Percentiles rank a stretch among this genome's conserved stretches.
Evolutionary conservation across 140 eudicot species (phyloP).

Genomic region (Oenanthe javanica): DNA sequence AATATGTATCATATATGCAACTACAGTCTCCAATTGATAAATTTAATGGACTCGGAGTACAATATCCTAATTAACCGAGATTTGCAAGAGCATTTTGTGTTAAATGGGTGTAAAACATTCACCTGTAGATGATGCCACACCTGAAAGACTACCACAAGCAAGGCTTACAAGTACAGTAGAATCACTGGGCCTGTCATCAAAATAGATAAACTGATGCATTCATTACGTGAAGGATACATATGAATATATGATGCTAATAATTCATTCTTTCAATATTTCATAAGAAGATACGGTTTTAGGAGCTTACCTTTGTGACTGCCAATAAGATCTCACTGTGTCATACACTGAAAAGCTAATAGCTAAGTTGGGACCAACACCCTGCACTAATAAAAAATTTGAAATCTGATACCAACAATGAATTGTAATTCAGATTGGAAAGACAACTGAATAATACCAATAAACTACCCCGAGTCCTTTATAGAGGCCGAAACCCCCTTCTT

Average conservation of each 20-base stretch:
- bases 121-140: constrained; percentile 98
- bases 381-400: constrained; percentile 13
- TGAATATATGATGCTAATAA: too few species aligned
- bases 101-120: constrained; percentile 5
- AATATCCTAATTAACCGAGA: too few species aligned
- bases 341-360: constrained; percentile 95
- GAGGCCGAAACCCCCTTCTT: constrained; percentile 75
- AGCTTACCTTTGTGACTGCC: constrained; percentile 66
- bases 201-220: neutral
- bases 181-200: constrained; percentile 61
- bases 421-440: constrained; percentile 2
- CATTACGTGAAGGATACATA: neutral
- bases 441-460: constrained; percentile 52
- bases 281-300: too few species aligned
- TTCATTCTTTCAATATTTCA: too few species aligned
- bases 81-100: neutral
- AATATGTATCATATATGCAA: too few species aligned
- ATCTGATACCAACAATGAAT: neutral
- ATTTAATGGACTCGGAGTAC: too few species aligned
- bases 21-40: too few species aligned
- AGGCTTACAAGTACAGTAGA: constrained; percentile 73
- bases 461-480: constrained; percentile 95
- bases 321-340: constrained; percentile 64
- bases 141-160: constrained; percentile 95
- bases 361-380: constrained; percentile 97